phyloP scores from a whole-genome alignment of 140 eudicot genomes.

The Oenanthe javanica region DNA sequence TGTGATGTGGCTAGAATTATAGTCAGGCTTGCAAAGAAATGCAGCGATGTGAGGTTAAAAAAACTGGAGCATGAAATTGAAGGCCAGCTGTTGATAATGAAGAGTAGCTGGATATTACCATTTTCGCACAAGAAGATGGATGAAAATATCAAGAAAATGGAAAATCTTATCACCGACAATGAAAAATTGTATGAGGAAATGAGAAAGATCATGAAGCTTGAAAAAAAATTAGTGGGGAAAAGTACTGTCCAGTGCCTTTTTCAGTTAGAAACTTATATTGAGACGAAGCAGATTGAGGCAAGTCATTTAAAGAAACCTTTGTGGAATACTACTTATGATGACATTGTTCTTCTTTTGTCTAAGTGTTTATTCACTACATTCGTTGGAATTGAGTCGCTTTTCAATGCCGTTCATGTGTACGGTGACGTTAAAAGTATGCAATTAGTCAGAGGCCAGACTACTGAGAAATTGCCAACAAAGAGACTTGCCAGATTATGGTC shows the following conservation, averaged over 20 bases:
- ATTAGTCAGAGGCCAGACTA: neutral
- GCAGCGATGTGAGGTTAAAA: neutral
- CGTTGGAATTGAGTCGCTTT: neutral
- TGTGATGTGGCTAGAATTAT: neutral
- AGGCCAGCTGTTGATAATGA: neutral
- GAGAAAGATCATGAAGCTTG: neutral
- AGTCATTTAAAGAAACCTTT: neutral
- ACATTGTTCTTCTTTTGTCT: neutral
- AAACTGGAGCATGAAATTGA: constrained; percentile 1
- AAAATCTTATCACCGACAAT: neutral
- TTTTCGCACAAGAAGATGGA: neutral
- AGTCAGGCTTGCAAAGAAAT: neutral
- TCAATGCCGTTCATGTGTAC: neutral
- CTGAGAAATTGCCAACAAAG: neutral
- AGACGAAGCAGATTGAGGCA: neutral
- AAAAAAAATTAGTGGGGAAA: neutral
- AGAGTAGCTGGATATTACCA: neutral
- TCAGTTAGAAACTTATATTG: neutral
- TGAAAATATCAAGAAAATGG: neutral
- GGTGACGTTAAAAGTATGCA: neutral
- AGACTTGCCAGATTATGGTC: neutral
- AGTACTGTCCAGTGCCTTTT: neutral
- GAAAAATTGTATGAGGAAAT: neutral
- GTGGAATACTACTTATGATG: neutral
- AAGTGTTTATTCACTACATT: neutral